A percentile compares a stretch with the other conserved stretches of the same genome.
These are phyloP conservation scores for Hygrocybe punicea DNA, from an alignment of 768 basidiomycete genomes.

Conservation along the genomic window DNA sequence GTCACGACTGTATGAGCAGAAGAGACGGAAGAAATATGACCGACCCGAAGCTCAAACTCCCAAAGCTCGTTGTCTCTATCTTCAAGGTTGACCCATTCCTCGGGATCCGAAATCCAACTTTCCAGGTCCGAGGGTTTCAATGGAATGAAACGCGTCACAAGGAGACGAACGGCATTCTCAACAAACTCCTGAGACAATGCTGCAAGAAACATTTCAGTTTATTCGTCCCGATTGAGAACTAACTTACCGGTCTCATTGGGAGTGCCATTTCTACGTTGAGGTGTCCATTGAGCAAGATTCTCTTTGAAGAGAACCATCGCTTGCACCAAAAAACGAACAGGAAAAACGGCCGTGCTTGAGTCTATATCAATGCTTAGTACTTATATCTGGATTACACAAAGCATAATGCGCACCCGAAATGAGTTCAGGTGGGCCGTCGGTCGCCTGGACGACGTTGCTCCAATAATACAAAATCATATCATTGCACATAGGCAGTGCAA, in stretches of 20 bases:
- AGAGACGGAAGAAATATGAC: slow-evolving; percentile 21
- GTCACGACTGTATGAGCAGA: slow-evolving; percentile 1
- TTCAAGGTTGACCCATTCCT: slow-evolving; percentile 91
- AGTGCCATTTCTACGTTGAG: slow-evolving; percentile 56
- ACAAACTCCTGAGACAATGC: slow-evolving; percentile 69
- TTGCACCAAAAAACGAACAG: slow-evolving; percentile 77
- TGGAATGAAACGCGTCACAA: slow-evolving; percentile 83
- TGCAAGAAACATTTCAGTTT: slow-evolving; percentile 23
- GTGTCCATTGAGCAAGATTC: slow-evolving; percentile 73
- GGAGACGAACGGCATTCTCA: slow-evolving; percentile 65
- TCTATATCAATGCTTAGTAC: slow-evolving; percentile 41
- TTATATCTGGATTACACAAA: neutral
- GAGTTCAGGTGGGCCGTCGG: slow-evolving; percentile 46
- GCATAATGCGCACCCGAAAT: slow-evolving; percentile 50
- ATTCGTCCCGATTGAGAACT: neutral
- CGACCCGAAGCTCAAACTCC: slow-evolving; percentile 88
- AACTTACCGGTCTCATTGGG: slow-evolving; percentile 56
- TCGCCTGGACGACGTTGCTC: slow-evolving; percentile 74
- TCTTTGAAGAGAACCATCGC: slow-evolving; percentile 86
- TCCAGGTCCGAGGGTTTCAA: slow-evolving; percentile 78
- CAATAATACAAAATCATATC: slow-evolving; percentile 78
- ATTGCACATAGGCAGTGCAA: slow-evolving; percentile 57
- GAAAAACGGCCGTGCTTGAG: slow-evolving; percentile 59
- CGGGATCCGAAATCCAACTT: slow-evolving; percentile 82
- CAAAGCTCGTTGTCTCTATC: slow-evolving; percentile 88